A percentile compares a stretch with the other conserved stretches of the same genome.
Evolutionary conservation across 2,329 filamentous ascomycete species (phyloP).

Genomic region (Fusarium ambrosium): DNA sequence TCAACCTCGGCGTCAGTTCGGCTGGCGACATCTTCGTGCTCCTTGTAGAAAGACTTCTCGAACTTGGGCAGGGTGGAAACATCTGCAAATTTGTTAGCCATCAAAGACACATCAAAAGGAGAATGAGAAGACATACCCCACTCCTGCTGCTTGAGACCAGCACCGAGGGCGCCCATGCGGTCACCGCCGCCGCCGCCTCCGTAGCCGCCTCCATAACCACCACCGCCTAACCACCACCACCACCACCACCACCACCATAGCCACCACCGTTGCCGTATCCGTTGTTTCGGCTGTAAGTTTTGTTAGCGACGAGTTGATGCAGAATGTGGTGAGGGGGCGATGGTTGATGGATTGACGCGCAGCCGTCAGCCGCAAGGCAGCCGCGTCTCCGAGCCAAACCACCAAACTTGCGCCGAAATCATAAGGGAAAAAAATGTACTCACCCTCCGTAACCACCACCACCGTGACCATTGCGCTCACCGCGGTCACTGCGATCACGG

Average conservation of each 20-base stretch:
- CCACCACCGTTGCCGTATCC: slow-evolving; percentile 54
- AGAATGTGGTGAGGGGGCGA: slow-evolving; percentile 14
- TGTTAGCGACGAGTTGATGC: slow-evolving; percentile 53
- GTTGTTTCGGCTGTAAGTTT: slow-evolving; percentile 60
- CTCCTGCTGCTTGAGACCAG: slow-evolving; percentile 86
- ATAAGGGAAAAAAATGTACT: slow-evolving; percentile 45
- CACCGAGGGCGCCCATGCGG: slow-evolving; percentile 92
- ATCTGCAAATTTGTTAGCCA: slow-evolving; percentile 67
- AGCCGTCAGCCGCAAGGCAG: slow-evolving; percentile 20
- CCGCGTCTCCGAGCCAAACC: slow-evolving; percentile 27
- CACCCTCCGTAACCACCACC: slow-evolving; percentile 56
- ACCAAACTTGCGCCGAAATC: slow-evolving; percentile 23
- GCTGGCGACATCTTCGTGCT: slow-evolving; percentile 81
- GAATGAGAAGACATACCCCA: slow-evolving; percentile 77
- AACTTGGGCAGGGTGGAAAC: slow-evolving; percentile 88
- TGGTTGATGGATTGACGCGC: slow-evolving; percentile 22
- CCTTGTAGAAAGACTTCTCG: slow-evolving; percentile 99
- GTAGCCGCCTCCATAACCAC: slow-evolving; percentile 54
- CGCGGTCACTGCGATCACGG: slow-evolving; percentile 61
- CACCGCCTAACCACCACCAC: slow-evolving; percentile 50
- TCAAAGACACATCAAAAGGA: slow-evolving; percentile 46
- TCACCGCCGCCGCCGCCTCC: slow-evolving; percentile 81
- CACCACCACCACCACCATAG: slow-evolving; percentile 52
- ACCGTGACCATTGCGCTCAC: slow-evolving; percentile 58
- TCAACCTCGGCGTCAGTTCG: slow-evolving; percentile 86